phyloP scores from a whole-genome alignment of 1,284 basidiomycete species.

The Lignosus rhinocerotis region DNA sequence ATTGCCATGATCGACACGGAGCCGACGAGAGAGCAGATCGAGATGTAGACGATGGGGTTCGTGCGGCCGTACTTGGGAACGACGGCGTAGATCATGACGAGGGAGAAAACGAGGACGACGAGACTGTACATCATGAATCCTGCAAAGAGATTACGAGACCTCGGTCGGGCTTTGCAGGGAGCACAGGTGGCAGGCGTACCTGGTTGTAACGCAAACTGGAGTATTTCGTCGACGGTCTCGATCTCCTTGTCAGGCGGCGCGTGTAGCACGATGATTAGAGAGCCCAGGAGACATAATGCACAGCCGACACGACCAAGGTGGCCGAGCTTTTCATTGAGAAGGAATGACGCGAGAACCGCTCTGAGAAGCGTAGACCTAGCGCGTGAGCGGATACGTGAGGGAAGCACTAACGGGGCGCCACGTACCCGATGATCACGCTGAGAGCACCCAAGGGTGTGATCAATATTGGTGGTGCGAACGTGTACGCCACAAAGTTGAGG shows the following conservation, averaged over 20 bases:
- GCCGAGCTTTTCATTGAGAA: constrained; percentile 93
- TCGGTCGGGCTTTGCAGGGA: background rate
- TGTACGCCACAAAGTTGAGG: constrained; percentile 98
- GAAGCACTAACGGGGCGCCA: constrained; percentile 12
- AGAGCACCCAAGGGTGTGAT: constrained; percentile 96
- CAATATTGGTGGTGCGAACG: constrained; percentile 95
- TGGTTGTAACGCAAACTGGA: constrained; percentile 87
- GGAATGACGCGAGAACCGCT: constrained; percentile 89
- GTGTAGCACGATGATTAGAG: constrained; percentile 94
- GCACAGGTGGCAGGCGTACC: constrained; percentile 49
- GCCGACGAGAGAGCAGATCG: constrained; percentile 90
- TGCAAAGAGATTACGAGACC: constrained; percentile 31
- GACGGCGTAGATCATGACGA: constrained; percentile 88
- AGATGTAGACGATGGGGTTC: constrained; percentile 92
- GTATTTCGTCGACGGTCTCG: constrained; percentile 92
- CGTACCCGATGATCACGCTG: constrained; percentile 93
- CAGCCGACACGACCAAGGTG: constrained; percentile 93
- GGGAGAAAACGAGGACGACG: constrained; percentile 78
- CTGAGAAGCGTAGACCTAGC: constrained; percentile 41
- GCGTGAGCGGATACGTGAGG: background rate
- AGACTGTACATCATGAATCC: constrained; percentile 91
- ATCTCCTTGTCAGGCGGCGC: constrained; percentile 97
- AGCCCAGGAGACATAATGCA: constrained; percentile 88
- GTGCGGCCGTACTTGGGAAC: constrained; percentile 87
- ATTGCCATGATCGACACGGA: constrained; percentile 92